Percentiles rank a stretch among this genome's conserved stretches.
Evolutionary conservation across 768 basidiomycete species (phyloP).

Genomic region (Panaeolus cyanescens): DNA sequence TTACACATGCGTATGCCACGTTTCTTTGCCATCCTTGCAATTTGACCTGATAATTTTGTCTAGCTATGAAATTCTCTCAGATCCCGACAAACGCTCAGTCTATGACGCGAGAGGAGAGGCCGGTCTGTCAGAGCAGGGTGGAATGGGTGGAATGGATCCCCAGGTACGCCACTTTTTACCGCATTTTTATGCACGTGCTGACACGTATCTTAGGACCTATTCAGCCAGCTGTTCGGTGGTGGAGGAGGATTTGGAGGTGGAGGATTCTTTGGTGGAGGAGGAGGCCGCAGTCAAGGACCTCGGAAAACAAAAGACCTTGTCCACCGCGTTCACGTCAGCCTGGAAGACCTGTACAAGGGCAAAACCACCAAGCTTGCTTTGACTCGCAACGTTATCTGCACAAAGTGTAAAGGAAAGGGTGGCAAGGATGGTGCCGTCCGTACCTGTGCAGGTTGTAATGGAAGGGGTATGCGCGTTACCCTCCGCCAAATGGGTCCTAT

Average conservation of each 20-base stretch:
- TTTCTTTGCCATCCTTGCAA: constrained; percentile 1
- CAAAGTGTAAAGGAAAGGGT: constrained; percentile 93
- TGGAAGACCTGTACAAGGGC: constrained; percentile 98
- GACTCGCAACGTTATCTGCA: constrained; percentile 92
- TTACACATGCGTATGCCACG: constrained; percentile 86
- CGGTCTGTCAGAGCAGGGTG: constrained; percentile 82
- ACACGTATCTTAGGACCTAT: constrained; percentile 68
- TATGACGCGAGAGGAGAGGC: constrained; percentile 95
- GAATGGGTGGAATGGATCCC: constrained; percentile 96
- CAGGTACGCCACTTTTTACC: constrained; percentile 53
- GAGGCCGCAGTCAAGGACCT: constrained; percentile 68
- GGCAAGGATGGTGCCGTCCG: constrained; percentile 97
- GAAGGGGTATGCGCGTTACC: constrained; percentile 89
- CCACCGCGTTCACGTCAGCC: constrained; percentile 93
- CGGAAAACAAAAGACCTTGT: constrained; percentile 98
- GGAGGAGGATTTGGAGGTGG: constrained; percentile 79
- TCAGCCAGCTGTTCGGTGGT: constrained; percentile 93
- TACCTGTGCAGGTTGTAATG: constrained; percentile 74
- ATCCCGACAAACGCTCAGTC: constrained; percentile 74
- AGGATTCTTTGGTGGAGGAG: constrained; percentile 76
- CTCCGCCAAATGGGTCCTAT: constrained; percentile 98
- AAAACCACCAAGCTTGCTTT: constrained; percentile 98
- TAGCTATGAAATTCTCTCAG: constrained; percentile 93
- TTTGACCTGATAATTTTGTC: constrained; percentile 3
- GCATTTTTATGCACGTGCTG: constrained; percentile 8